Evolutionary conservation across 106 monocot species (phyloP), one percentile per base, ranked within the genome.

Genomic region (Acanthochlamys bracteata): DNA sequence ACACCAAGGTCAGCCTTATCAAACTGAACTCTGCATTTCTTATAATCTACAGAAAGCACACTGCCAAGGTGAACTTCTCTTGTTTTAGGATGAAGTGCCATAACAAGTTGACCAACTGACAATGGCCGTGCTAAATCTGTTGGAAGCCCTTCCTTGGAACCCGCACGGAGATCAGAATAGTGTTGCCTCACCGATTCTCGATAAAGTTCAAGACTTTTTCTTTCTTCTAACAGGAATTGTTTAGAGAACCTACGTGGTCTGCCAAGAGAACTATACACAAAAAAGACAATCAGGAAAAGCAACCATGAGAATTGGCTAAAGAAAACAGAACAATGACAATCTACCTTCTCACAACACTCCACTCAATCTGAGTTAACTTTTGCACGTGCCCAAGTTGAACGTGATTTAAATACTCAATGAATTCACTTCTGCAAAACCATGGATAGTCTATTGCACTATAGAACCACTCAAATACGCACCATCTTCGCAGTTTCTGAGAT

Each of bases 381-480:
- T 91, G 92, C 42, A 98, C 66, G 75, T 92, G 91, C 41, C 88
- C 98, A 24, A 98, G 59, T 59, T 76, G 71, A 63, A 98, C 98
- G 82, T 98, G 92, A 69, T 89, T 81, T 62, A 98, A 75, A 69
- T 98, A 98, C 71, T 85, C 98, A 8, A 88, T 92, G 77, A 92
- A 98, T 68, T 98, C 98, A 79, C 79, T 85, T 81, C 80, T 88
- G 20, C 79, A 84, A 89, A 98, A 98, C 92, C 92, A 98, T 25
- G 98, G 98, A 61, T 85, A 98, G 75, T 98, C 98, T 73, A 98
- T 92, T 55, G 98, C 88, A 74, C 98, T 98, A 40, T 98, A 98
- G 57, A 98, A 98, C 98, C 98, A 98, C 66, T 98, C 98, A 88
- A 77, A 98, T 11, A 68, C 63, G 76, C 98, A 98, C 98, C 98